These are phyloP conservation scores for Tripidium arundinaceum DNA, from an alignment of 202 grass and related monocot genomes.

Conservation along the genomic window DNA sequence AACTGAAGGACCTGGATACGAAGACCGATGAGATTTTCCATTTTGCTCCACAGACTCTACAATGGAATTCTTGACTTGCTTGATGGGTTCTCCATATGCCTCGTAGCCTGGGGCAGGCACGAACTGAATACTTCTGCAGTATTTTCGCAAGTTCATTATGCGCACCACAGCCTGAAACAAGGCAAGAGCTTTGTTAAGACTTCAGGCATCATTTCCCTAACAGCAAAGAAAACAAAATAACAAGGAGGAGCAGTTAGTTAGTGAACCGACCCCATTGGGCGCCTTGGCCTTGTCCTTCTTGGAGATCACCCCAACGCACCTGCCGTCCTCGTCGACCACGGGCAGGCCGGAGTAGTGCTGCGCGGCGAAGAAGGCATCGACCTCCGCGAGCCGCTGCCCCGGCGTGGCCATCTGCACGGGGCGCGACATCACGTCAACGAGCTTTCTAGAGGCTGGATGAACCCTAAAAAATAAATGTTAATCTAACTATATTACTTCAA, in stretches of 20 bases:
- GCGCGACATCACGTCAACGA: slow-evolving; percentile 64
- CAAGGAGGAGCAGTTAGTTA: too few species aligned
- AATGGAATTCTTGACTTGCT: background rate
- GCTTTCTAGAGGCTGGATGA: too few species aligned
- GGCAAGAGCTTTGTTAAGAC: background rate
- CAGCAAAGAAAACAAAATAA: background rate
- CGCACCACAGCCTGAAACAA: slow-evolving; percentile 61
- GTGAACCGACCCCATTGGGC: slow-evolving; percentile 43
- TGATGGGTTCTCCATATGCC: slow-evolving; percentile 52
- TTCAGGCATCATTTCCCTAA: background rate
- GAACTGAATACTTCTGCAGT: slow-evolving; percentile 49
- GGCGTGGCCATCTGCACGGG: slow-evolving; percentile 47
- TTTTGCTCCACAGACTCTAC: slow-evolving; percentile 16
- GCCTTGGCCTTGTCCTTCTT: slow-evolving; percentile 64
- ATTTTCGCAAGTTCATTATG: slow-evolving; percentile 63
- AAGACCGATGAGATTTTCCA: background rate
- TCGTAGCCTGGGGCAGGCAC: slow-evolving; percentile 81
- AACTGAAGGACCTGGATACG: slow-evolving; percentile 42
- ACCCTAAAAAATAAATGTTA: too few species aligned
- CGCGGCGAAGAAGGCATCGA: slow-evolving; percentile 52
- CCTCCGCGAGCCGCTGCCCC: slow-evolving; percentile 54
- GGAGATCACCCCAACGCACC: slow-evolving; percentile 73
- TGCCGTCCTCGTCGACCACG: slow-evolving; percentile 49
- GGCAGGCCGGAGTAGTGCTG: slow-evolving; percentile 56
- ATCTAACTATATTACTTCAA: too few species aligned